A percentile compares a stretch with the other conserved stretches of the same genome.
phyloP scores from a whole-genome alignment of 306 rosid species.

The Ormosia semicastrata region DNA sequence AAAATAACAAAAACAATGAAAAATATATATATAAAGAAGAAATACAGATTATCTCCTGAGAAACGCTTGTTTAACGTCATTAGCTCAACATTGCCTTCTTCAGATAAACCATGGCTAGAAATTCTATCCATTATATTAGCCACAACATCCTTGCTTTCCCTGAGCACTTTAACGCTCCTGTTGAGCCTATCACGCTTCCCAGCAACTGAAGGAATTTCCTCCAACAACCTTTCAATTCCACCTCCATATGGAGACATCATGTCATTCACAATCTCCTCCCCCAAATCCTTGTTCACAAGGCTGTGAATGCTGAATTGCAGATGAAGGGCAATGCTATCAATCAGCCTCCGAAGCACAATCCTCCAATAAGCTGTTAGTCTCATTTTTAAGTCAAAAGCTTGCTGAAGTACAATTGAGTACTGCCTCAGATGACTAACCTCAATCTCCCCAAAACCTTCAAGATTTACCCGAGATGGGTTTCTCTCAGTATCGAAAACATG shows the following conservation, averaged over 20 bases:
- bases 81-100: no score
- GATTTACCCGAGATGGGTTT: neutral
- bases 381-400: constrained; percentile 49
- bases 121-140: constrained; percentile 40
- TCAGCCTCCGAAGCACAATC: constrained; percentile 42
- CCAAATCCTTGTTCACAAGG: constrained; percentile 39
- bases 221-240: constrained; percentile 44
- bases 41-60: no score
- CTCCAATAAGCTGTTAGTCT: constrained; percentile 50
- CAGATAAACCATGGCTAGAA: no score
- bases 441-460: constrained; percentile 37
- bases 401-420: neutral
- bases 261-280: constrained; percentile 33
- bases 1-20: no score
- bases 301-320: constrained; percentile 28
- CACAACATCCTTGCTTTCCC: constrained; percentile 35
- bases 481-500: neutral
- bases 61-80: no score
- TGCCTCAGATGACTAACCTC: constrained; percentile 8
- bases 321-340: constrained; percentile 48
- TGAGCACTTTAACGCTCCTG: constrained; percentile 32
- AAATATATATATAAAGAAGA: no score
- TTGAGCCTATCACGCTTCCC: constrained; percentile 35
- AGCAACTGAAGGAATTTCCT: constrained; percentile 46
- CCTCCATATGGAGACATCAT: constrained; percentile 17